These are phyloP conservation scores for Auriscalpium microsporum DNA, from an alignment of 768 basidiomycete species.

Conservation along the genomic window DNA sequence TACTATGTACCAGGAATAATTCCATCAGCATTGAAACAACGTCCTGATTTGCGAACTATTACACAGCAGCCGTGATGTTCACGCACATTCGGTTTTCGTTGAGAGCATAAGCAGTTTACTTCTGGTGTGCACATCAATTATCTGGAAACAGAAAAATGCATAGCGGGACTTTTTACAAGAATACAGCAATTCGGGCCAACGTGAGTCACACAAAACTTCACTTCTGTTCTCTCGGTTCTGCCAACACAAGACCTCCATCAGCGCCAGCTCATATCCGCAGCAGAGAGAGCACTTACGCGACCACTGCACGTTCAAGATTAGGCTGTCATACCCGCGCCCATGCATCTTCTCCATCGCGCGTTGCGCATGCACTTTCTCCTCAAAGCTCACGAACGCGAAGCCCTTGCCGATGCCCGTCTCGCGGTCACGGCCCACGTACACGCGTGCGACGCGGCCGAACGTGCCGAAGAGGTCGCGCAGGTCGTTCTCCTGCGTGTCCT, in stretches of 20 bases:
- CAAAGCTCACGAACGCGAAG: slow-evolving; percentile 96
- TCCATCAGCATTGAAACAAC: no score
- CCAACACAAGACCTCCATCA: neutral
- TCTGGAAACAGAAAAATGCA: no score
- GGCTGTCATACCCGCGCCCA: slow-evolving; percentile 86
- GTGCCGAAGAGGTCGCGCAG: slow-evolving; percentile 81
- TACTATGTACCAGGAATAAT: no score
- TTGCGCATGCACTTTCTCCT: slow-evolving; percentile 71
- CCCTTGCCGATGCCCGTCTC: slow-evolving; percentile 95
- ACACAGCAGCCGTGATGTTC: no score
- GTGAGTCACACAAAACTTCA: neutral
- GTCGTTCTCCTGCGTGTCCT: slow-evolving; percentile 92
- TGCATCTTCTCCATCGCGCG: slow-evolving; percentile 87
- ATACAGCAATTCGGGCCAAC: no score
- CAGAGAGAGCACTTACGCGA: slow-evolving; percentile 38
- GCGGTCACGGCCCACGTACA: slow-evolving; percentile 90
- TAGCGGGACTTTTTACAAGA: no score
- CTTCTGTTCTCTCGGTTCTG: slow-evolving; percentile 32
- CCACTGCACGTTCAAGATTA: slow-evolving; percentile 69
- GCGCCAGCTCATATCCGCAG: neutral
- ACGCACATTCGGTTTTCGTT: no score
- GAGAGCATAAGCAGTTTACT: no score
- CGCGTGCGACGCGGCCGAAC: slow-evolving; percentile 81
- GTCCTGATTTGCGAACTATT: slow-evolving; percentile 61
- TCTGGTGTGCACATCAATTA: no score